These are phyloP conservation scores for Beauveria australis DNA, from an alignment of 2,329 filamentous ascomycete genomes.

Conservation along the genomic window DNA sequence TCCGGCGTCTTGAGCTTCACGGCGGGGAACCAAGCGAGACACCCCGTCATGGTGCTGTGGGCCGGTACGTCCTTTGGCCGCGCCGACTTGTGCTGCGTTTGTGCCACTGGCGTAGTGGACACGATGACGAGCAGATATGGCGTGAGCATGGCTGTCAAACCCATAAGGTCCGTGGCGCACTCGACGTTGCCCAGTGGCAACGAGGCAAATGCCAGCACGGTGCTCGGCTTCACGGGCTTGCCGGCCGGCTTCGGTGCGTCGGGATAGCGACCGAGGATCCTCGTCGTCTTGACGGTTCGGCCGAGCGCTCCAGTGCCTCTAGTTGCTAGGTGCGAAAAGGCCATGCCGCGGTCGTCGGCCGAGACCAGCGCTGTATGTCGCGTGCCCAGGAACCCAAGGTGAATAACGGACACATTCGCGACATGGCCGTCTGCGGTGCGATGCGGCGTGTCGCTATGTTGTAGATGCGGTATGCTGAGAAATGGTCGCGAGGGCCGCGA, in stretches of 20 bases:
- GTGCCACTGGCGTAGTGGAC: slow-evolving; percentile 90
- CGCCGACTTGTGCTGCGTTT: slow-evolving; percentile 90
- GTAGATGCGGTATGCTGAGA: slow-evolving; percentile 72
- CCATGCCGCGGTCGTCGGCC: slow-evolving; percentile 92
- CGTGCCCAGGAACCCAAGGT: slow-evolving; percentile 91
- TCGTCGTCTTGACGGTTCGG: slow-evolving; percentile 77
- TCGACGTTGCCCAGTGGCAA: slow-evolving; percentile 92
- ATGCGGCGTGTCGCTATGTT: slow-evolving; percentile 54
- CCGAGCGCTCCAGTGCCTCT: slow-evolving; percentile 81
- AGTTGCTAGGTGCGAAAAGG: slow-evolving; percentile 92
- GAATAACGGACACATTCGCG: slow-evolving; percentile 67
- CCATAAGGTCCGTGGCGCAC: slow-evolving; percentile 76
- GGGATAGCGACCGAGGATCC: slow-evolving; percentile 88
- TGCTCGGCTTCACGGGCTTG: slow-evolving; percentile 79
- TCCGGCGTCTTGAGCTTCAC: slow-evolving; percentile 80
- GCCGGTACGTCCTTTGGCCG: slow-evolving; percentile 84
- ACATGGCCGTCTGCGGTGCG: slow-evolving; percentile 76
- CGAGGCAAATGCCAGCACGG: slow-evolving; percentile 84
- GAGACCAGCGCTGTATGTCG: slow-evolving; percentile 91
- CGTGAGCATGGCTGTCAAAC: slow-evolving; percentile 88
- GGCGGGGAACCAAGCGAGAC: slow-evolving; percentile 93
- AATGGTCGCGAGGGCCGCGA: slow-evolving; percentile 77
- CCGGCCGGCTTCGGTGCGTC: slow-evolving; percentile 53
- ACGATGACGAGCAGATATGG: slow-evolving; percentile 95
- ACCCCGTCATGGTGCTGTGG: slow-evolving; percentile 88